Evolutionary conservation across 768 basidiomycete species (phyloP).

Genomic region (Suillus paluster): DNA sequence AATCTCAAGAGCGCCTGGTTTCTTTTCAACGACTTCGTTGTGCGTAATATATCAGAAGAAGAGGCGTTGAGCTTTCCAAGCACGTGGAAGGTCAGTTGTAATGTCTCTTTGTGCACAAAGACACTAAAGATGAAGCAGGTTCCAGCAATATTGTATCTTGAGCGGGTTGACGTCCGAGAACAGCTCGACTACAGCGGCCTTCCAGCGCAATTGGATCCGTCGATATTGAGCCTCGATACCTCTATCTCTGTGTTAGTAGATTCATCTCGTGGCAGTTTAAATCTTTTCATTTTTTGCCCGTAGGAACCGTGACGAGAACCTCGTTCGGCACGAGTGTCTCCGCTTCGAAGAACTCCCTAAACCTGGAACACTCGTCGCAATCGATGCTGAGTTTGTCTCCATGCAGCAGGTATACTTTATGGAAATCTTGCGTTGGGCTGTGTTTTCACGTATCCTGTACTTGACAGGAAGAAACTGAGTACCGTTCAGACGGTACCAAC

Average conservation of each 20-base stretch:
- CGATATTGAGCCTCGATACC: slow-evolving; percentile 83
- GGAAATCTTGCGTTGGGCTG: not conserved
- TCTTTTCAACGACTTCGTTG: slow-evolving; percentile 96
- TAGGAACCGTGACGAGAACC: slow-evolving; percentile 75
- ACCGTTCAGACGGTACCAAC: slow-evolving; percentile 92
- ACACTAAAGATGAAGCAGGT: slow-evolving; percentile 49
- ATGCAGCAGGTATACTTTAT: slow-evolving; percentile 78
- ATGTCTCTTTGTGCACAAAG: not conserved
- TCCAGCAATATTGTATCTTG: slow-evolving; percentile 89
- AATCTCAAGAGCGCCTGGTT: slow-evolving; percentile 72
- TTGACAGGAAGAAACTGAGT: slow-evolving; percentile 89
- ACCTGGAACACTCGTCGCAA: slow-evolving; percentile 88
- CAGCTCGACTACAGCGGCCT: slow-evolving; percentile 67
- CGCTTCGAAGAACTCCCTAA: slow-evolving; percentile 76
- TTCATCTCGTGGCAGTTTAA: not conserved
- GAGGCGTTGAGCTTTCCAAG: slow-evolving; percentile 88
- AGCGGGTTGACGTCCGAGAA: slow-evolving; percentile 65
- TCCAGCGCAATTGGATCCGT: slow-evolving; percentile 68
- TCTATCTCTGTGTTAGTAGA: slow-evolving; percentile 79
- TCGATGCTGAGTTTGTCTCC: slow-evolving; percentile 97
- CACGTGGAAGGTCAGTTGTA: slow-evolving; percentile 84
- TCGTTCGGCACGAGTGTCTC: slow-evolving; percentile 82
- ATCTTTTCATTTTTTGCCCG: slow-evolving; percentile 1
- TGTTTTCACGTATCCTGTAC: slow-evolving; percentile 1
- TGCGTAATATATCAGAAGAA: slow-evolving; percentile 79